A percentile compares a stretch with the other conserved stretches of the same genome.
phyloP scores from a whole-genome alignment of 106 monocot species.

The Narthecium ossifragum region DNA sequence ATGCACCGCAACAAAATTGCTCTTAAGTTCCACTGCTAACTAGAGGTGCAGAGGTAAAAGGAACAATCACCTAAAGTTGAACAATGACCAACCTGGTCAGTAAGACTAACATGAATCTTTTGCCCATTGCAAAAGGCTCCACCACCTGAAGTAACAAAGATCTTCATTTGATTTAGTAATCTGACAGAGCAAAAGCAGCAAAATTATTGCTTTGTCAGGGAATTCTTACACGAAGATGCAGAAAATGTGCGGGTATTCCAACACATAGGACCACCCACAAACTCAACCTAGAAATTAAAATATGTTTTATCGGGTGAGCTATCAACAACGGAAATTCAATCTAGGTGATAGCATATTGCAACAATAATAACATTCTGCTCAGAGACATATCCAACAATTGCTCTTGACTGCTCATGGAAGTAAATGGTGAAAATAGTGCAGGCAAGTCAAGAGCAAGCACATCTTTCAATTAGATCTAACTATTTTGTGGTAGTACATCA shows the following conservation, averaged over 20 bases:
- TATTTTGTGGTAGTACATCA: no score
- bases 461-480: no score
- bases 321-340: neutral
- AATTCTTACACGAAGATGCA: conserved; percentile 61
- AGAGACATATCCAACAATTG: no score
- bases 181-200: neutral
- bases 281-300: conserved; percentile 81
- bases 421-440: no score
- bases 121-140: conserved; percentile 98
- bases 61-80: no score
- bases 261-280: conserved; percentile 97
- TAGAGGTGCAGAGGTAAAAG: no score
- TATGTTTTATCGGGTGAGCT: neutral
- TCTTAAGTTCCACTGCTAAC: no score
- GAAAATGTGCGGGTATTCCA: conserved; percentile 91
- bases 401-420: no score
- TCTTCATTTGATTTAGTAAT: conserved; percentile 1
- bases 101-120: conserved; percentile 87
- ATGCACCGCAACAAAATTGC: no score
- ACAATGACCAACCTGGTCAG: conserved; percentile 49
- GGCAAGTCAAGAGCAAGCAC: no score
- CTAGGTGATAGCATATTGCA: no score
- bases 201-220: neutral
- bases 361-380: no score
- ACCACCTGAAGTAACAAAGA: conserved; percentile 44